Percentiles rank a stretch among this genome's conserved stretches.
These are phyloP conservation scores for Berkeleyomyces rouxiae DNA, from an alignment of 2,329 filamentous ascomycete species.

Conservation along the genomic window DNA sequence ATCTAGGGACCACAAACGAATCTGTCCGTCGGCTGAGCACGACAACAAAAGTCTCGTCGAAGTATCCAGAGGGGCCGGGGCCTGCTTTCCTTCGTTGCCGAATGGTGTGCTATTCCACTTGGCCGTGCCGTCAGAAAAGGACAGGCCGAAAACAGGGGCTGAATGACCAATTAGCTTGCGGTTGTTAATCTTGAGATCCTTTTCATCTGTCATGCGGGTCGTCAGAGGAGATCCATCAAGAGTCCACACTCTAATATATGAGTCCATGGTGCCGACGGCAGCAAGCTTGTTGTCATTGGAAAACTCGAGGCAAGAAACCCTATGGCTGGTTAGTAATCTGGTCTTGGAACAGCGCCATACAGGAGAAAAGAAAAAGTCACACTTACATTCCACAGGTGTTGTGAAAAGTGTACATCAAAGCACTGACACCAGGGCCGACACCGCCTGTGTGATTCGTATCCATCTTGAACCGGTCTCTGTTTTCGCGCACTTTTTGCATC, in stretches of 20 bases:
- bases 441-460: constrained; percentile 65
- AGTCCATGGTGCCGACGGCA: constrained; percentile 79
- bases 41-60: constrained; percentile 67
- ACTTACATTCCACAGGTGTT: constrained; percentile 79
- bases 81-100: constrained; percentile 29
- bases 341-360: not conserved
- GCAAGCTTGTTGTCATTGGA: constrained; percentile 79
- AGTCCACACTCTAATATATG: constrained; percentile 89
- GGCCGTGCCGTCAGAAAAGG: constrained; percentile 63
- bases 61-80: constrained; percentile 30
- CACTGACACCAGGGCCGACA: constrained; percentile 65
- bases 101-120: constrained; percentile 32
- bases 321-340: constrained; percentile 23
- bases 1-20: constrained; percentile 86
- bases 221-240: constrained; percentile 69
- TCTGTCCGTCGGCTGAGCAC: constrained; percentile 68
- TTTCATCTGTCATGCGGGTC: constrained; percentile 43
- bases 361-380: not conserved
- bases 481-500: constrained; percentile 83
- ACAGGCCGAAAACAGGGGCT: constrained; percentile 72
- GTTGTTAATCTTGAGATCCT: constrained; percentile 43
- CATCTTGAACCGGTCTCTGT: constrained; percentile 80
- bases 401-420: constrained; percentile 97
- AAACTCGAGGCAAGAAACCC: constrained; percentile 86
- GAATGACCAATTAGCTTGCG: constrained; percentile 75